Evolutionary conservation across 164 flowering plant species (phyloP).

Genomic region (Vitis riparia): DNA sequence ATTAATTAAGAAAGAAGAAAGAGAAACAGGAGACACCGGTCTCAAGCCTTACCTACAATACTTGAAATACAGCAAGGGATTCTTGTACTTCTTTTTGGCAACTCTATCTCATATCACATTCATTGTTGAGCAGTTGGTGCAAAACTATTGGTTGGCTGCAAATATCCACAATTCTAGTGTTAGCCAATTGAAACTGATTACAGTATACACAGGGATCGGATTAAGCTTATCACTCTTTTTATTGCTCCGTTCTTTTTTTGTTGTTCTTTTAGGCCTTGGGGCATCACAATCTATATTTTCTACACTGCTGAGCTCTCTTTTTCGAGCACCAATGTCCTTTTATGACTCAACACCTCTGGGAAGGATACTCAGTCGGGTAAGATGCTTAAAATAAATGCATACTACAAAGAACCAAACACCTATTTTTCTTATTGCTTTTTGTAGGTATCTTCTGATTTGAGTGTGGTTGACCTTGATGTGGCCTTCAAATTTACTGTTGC

Average conservation of each 20-base stretch:
- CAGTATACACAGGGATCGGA: conserved; percentile 54
- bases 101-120: conserved; percentile 36
- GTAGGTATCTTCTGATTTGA: conserved; percentile 77
- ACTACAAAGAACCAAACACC: not conserved
- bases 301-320: conserved; percentile 31
- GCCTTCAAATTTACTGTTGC: conserved; percentile 41
- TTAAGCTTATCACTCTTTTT: conserved; percentile 17
- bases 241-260: conserved; percentile 19
- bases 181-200: conserved; percentile 32
- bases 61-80: conserved; percentile 63
- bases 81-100: conserved; percentile 45
- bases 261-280: conserved; percentile 22
- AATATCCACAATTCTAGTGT: conserved; percentile 46
- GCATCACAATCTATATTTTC: conserved; percentile 34
- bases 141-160: conserved; percentile 79
- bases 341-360: conserved; percentile 62
- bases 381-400: conserved; percentile 2
- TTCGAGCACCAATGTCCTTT: conserved; percentile 60
- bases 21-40: conserved; percentile 50
- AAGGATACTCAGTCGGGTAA: conserved; percentile 52
- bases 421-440: conserved; percentile 4
- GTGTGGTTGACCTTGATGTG: conserved; percentile 63
- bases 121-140: conserved; percentile 45
- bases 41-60: conserved; percentile 69
- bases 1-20: conserved; percentile 49